A percentile compares a stretch with the other conserved stretches of the same genome.
phyloP scores from a whole-genome alignment of 2,329 filamentous ascomycete species.

The Aspergillus brasiliensis region DNA sequence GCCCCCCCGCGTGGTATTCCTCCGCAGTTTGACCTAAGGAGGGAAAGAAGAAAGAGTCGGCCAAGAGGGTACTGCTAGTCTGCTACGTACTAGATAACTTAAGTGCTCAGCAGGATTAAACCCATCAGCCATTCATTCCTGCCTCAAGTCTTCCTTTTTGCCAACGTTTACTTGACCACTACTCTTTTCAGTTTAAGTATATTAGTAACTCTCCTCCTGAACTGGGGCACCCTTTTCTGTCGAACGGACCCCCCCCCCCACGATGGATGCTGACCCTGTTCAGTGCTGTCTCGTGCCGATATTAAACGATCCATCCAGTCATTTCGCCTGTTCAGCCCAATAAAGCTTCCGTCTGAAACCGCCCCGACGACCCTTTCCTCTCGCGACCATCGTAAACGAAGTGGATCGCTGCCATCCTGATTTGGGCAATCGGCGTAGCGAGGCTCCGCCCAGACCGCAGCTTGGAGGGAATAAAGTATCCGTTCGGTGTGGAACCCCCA shows the following conservation, averaged over 20 bases:
- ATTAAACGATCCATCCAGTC: too few relatives aligned
- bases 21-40: constrained; percentile 7
- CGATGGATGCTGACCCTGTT: neutral
- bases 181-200: too few relatives aligned
- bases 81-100: neutral
- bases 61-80: too few relatives aligned
- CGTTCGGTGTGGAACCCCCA: constrained; percentile 13
- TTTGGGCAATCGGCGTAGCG: constrained; percentile 17
- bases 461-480: constrained; percentile 26
- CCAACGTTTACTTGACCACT: neutral
- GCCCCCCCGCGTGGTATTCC: constrained; percentile 23
- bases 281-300: neutral
- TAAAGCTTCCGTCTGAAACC: constrained; percentile 1
- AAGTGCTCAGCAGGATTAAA: neutral
- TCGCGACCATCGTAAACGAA: constrained; percentile 17
- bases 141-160: neutral
- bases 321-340: neutral
- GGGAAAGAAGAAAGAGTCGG: too few relatives aligned
- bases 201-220: neutral
- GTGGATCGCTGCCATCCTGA: constrained; percentile 19
- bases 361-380: constrained; percentile 9
- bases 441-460: constrained; percentile 26
- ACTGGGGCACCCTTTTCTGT: neutral
- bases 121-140: neutral
- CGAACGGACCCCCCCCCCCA: neutral